Percentiles rank a stretch among this genome's conserved stretches.
Evolutionary conservation across 176 grass and related monocot species (phyloP).

Genomic region (Carex cristatella): DNA sequence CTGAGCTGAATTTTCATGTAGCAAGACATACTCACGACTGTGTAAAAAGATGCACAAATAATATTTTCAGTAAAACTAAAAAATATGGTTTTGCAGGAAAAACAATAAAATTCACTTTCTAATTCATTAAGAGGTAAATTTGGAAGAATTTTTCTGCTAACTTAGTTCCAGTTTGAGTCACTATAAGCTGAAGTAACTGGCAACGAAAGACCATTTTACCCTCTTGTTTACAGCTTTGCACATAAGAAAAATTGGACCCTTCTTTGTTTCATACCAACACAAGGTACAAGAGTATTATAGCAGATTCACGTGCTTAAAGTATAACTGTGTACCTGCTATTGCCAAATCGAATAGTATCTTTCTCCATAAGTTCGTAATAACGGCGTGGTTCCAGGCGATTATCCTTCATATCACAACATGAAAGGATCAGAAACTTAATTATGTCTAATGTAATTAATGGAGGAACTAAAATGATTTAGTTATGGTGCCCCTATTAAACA

Average conservation of each 20-base stretch:
- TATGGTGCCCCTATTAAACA: background rate
- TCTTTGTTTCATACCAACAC: background rate
- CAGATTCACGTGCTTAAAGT: background rate
- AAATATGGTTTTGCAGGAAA: background rate
- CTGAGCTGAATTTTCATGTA: slow-evolving; percentile 58
- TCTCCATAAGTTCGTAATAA: slow-evolving; percentile 96
- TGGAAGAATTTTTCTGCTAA: background rate
- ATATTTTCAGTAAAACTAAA: background rate
- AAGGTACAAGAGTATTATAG: background rate
- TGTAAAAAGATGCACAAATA: slow-evolving; percentile 14
- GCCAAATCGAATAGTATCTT: slow-evolving; percentile 90
- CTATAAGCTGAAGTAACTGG: too few relatives aligned
- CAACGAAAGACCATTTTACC: background rate
- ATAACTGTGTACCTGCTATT: slow-evolving; percentile 66
- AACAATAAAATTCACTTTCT: background rate
- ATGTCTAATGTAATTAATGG: background rate
- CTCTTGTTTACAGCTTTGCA: background rate
- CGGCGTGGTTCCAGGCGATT: slow-evolving; percentile 72
- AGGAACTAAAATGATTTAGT: background rate
- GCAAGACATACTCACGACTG: slow-evolving; percentile 93
- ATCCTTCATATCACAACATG: slow-evolving; percentile 41
- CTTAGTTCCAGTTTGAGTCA: background rate
- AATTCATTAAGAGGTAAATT: background rate
- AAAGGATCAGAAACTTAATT: background rate
- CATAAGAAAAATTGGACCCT: background rate